Conservation (phyloP, 1,139 yeast species). For the Debaryomyces coudertii region DNA sequence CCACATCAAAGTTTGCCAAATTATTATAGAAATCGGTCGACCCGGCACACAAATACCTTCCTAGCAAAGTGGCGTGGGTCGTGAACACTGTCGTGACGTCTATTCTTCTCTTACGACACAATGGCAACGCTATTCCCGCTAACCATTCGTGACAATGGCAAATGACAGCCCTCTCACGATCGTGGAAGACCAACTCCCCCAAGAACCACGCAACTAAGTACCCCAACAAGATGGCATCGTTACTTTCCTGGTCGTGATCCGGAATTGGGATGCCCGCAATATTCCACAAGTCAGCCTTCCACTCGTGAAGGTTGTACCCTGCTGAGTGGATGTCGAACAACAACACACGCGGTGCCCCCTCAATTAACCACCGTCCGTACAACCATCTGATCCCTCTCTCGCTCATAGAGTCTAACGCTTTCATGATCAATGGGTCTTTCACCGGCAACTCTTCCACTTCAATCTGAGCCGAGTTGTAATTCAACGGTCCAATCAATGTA, state of each 20-base stretch:
- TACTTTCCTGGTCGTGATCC: conserved; percentile 82
- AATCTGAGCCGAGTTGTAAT: conserved; percentile 78
- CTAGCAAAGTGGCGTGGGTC: conserved; percentile 94
- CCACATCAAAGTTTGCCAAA: conserved; percentile 88
- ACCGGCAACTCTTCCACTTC: conserved; percentile 91
- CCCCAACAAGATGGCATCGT: conserved; percentile 90
- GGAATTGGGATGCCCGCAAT: conserved; percentile 94
- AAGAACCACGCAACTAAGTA: conserved; percentile 96
- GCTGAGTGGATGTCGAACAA: conserved; percentile 86
- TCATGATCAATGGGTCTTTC: conserved; percentile 60
- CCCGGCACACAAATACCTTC: conserved; percentile 95
- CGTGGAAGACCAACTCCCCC: conserved; percentile 86
- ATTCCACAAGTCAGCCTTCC: conserved; percentile 95
- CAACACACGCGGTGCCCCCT: conserved; percentile 93
- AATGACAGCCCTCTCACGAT: conserved; percentile 83
- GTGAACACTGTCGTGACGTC: conserved; percentile 96
- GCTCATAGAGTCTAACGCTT: conserved; percentile 72
- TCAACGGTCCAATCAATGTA: conserved; percentile 84
- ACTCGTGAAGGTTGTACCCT: conserved; percentile 69
- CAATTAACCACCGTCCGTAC: conserved; percentile 96
- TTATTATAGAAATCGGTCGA: conserved; percentile 94
- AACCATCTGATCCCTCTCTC: conserved; percentile 80
- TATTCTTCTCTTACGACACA: conserved; percentile 87
- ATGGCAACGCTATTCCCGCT: conserved; percentile 93
- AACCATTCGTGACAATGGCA: conserved; percentile 98